Evolutionary conservation across 1,284 basidiomycete species (phyloP), one percentile per base, ranked within the genome.

Genomic region (Trametes sp.): DNA sequence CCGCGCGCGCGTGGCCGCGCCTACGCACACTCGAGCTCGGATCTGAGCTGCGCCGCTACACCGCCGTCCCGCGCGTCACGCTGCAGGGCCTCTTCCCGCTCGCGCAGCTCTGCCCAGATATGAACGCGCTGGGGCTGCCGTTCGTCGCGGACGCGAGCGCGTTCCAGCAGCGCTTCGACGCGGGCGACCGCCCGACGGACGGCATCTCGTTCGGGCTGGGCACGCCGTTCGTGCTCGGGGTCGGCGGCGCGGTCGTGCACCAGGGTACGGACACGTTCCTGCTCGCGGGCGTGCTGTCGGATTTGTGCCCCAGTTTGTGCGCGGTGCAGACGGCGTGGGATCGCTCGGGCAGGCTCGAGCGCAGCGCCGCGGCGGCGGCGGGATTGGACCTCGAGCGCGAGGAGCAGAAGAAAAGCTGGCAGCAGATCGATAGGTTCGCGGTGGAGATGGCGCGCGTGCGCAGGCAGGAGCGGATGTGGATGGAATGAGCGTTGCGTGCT

Each of bases 261-360:
- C 33, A 31, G 45, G 52, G 55, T 2, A 19, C 54, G 26, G 57
- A 66, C 45, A 31, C 41, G 29, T 45, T 62, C 28, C 54, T 61
- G 36, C 54, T 68, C 44, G 54, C 66, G 29, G 62, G 61, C n/a
- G 61, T 65, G 54, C 46, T 68, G 33, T 66, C 69, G 54, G 66
- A 70, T 44, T 9, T 70, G 28, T 68, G 64, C 48, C 69, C 69
- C 9, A 26, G 59, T 13, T n/a, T 70, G 48, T 10, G 21, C 23
- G 5, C 9, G n/a, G 13, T 68, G 35, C 31, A 65, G 50, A 63
- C 65, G 33, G 42, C 62, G 33, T 69, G 68, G 68, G 48, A 28
- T 10, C 49, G 59, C 23, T 42, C 26, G 26, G 28, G 33, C 23
- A 26, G 35, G 16, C 31, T 54, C 21, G 13, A 29, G n/a, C 29